Evolutionary conservation across 306 rosid species (phyloP), one percentile per base, ranked within the genome.

Genomic region (cucumber (Cucumis sativus)): DNA sequence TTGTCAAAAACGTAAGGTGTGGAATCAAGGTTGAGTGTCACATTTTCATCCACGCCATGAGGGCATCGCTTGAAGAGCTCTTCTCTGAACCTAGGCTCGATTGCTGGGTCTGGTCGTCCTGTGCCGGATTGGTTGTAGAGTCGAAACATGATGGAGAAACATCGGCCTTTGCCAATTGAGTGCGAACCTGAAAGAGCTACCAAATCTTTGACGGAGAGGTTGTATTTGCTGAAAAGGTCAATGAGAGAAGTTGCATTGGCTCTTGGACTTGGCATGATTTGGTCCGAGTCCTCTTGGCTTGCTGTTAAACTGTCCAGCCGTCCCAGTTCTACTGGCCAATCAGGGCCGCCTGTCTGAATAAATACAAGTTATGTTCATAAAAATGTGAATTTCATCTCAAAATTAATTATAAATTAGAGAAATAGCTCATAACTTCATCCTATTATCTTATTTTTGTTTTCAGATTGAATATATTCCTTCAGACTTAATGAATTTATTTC

Each of bases 121-220:
- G 81, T 80, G 17, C 98, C 97, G 0, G 97, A 90, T 65, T 94
- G 96, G 74, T 91, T 94, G 85, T 94, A 94, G 9, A 94, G 86
- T 74, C 98, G 81, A 63, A 89, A 92, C 97, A 94, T 92, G 92
- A 94, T 55, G 10, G 98, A 94, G 62, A 94, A 94, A 75, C 98
- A 94, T 63, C 93, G 90, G 13, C 63, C 98, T 84, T 90, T 59
- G 55, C 98, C 98, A 10, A 94, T 86, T 7, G 92, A 91, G 82
- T 94, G 97, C 40, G 97, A 85, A 55, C 98, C 97, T 9, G 98
- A 92, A 70, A 94, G 96, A 66, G 96, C 90, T 13, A 94, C 96
- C 0, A 92, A 87, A 77, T 92, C 95, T 64, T 82, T 79, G 28
- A 89, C 85, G 12, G 79, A 79, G 6, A 94, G 93, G 64, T 85